These are phyloP conservation scores for Aspergillus japonicus DNA, from an alignment of 2,329 filamentous ascomycete species.

Conservation along the genomic window DNA sequence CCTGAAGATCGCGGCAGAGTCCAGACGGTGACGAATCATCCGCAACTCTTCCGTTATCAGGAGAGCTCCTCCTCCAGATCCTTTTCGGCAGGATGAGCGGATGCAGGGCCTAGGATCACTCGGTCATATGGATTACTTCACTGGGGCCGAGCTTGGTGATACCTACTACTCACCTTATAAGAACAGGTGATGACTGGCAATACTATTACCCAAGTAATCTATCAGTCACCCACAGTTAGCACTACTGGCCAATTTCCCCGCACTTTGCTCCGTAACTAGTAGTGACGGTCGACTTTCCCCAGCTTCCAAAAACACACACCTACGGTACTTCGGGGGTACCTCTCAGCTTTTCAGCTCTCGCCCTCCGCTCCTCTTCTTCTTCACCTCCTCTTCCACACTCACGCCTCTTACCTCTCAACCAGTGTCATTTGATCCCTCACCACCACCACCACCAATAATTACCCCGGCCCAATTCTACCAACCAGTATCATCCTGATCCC, in stretches of 20 bases:
- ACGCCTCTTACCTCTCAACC: conserved; percentile 9
- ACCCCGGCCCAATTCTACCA: conserved; percentile 10
- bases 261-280: conserved; percentile 11
- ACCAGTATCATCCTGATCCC: conserved; percentile 7
- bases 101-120: background rate
- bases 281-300: conserved; percentile 18
- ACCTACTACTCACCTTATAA: background rate
- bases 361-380: conserved; percentile 3
- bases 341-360: background rate
- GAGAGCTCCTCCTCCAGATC: background rate
- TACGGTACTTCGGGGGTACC: background rate
- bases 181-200: background rate
- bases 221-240: background rate
- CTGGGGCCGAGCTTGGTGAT: conserved; percentile 4
- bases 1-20: conserved; percentile 1
- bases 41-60: background rate
- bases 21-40: background rate
- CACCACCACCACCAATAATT: conserved; percentile 3
- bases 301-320: conserved; percentile 15
- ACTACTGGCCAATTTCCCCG: conserved; percentile 18
- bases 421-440: conserved; percentile 14
- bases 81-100: background rate
- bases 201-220: background rate
- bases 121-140: conserved; percentile 3
- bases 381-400: conserved; percentile 13